Evolutionary conservation across 1,284 basidiomycete species (phyloP).

Genomic region (Gomphus bonarii): DNA sequence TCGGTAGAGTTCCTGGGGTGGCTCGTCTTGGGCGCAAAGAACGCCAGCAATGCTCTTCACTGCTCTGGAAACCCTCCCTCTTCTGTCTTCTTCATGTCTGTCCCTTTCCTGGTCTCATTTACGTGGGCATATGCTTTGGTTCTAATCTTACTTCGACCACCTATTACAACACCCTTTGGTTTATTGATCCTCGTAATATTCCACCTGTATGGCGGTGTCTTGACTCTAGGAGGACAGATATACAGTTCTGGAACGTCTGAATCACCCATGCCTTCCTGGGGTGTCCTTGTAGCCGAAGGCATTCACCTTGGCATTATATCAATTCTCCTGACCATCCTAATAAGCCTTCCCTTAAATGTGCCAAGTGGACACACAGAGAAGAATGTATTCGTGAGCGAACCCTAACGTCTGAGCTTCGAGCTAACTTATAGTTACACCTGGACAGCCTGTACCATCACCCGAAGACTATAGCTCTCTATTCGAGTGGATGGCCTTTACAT

Average conservation of each 20-base stretch:
- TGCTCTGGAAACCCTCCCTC: background rate
- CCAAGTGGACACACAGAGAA: background rate
- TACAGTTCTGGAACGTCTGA: constrained; percentile 22
- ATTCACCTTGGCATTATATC: background rate
- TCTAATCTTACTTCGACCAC: constrained; percentile 29
- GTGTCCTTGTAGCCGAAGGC: background rate
- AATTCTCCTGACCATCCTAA: background rate
- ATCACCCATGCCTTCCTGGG: background rate
- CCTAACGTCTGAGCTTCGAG: background rate
- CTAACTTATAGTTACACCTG: background rate
- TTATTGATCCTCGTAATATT: constrained; percentile 39
- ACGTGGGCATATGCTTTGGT: constrained; percentile 49
- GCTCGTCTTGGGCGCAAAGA: background rate
- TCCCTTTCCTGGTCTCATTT: constrained; percentile 31
- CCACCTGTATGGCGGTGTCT: constrained; percentile 29
- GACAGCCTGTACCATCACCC: background rate
- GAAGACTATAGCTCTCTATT: constrained; percentile 6
- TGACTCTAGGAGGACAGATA: constrained; percentile 38
- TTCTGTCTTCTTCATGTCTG: background rate
- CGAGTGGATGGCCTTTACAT: constrained; percentile 3
- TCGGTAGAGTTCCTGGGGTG: background rate
- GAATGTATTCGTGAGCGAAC: constrained; percentile 21
- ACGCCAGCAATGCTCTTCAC: background rate
- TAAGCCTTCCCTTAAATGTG: constrained; percentile 6
- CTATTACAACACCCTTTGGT: constrained; percentile 38